Base-by-base conservation (phyloP, 352 stramenopile genomes). In the Phytophthora cactorum region DNA sequence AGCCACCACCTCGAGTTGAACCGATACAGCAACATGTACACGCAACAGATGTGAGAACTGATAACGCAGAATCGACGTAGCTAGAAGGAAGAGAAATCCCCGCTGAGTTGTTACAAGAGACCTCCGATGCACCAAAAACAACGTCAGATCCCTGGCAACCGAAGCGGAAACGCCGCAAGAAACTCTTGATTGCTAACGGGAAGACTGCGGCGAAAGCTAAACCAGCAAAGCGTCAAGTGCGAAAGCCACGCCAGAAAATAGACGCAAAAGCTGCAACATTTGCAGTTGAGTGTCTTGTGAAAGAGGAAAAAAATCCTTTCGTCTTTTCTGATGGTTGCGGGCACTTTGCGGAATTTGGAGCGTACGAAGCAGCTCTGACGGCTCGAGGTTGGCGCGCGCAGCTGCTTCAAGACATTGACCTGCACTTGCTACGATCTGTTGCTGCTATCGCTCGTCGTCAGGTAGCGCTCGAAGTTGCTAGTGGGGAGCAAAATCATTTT, bases 321-420 rank as follows among this genome's bases (percentile, higher is more conserved):
- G 38, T 59, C n/a, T 22, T 56, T 53, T 54, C 46, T 44, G 43
- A 70, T 28, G 62, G 62, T 25, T 65, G 62, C 11, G 38, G 62
- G 0, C 54, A 50, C 29, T 34, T 70, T 2, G 62, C 54, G 17
- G 46, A 59, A 43, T 65, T 70, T 43, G 46, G 62, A 25, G 65
- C 53, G 39, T 72, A 72, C 12, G 58, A 72, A 46, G 58, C 65
- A 14, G 60, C 65, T 41, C 34, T 72, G 31, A 72, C 46, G 6
- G 58, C 65, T 22, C 50, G 28, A 47, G 65, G 65, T 17, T 72
- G 65, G 65, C 65, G 46, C 9, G 59, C 65, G 0, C 65, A 72
- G 25, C 38, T 72, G 15, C 59, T 72, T n/a, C 65, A 57, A 68
- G 58, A 68, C 34, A 54, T 68, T 34, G 65, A 72, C n/a, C 15